Percentiles rank a stretch among this genome's conserved stretches.
phyloP scores from a whole-genome alignment of 331 rosid genomes.

The Dryas integrifolia region DNA sequence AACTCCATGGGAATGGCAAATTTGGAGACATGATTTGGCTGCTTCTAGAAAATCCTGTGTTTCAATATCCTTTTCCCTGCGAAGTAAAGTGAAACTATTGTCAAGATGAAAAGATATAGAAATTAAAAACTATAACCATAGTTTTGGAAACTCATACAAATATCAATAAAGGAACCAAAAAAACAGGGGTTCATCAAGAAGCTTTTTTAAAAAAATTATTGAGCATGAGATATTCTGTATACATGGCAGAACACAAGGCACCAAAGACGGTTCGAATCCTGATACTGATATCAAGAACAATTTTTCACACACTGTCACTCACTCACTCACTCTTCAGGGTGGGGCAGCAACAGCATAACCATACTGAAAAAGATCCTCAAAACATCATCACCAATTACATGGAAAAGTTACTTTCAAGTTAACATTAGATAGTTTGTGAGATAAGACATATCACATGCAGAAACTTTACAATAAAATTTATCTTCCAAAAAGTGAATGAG shows the following conservation, averaged over 20 bases:
- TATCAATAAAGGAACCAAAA: background rate
- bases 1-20: constrained; percentile 67
- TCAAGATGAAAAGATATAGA: background rate
- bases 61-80: constrained; percentile 83
- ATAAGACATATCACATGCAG: no score
- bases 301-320: no score
- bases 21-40: constrained; percentile 67
- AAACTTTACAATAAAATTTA: no score
- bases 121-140: background rate
- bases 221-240: no score
- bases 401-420: no score
- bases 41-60: constrained; percentile 66
- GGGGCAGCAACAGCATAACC: background rate
- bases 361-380: background rate
- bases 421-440: no score
- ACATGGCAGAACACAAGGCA: no score
- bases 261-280: no score
- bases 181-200: background rate
- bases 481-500: no score
- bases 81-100: constrained; percentile 2
- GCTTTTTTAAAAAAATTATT: background rate
- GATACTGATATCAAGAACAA: no score
- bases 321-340: background rate
- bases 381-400: no score
- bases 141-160: background rate